Base-by-base conservation (phyloP, 352 stramenopile genomes). In the Phytopythium mirpurense region DNA sequence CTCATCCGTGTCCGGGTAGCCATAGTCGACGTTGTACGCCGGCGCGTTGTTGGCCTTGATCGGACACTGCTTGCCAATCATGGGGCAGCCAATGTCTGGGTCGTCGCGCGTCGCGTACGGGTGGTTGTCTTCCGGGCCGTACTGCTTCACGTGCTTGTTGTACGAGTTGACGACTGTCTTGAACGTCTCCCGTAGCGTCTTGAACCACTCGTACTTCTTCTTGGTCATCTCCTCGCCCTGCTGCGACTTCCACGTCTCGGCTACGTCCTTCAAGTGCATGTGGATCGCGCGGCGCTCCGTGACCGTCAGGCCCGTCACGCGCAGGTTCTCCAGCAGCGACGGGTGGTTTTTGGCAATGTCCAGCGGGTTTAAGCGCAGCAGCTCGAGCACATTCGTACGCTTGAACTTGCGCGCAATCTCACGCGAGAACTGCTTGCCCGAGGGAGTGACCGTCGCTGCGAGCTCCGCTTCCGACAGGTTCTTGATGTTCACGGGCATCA, bases 401-500 rank as follows among this genome's bases (percentile, higher is more conserved):
- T 97, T 97, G 57, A 88, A 97, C 72, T 96, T 97, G 38, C 86
- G 80, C 29, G 88, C 88, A 43, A 95, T 69, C 31, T 89, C 78
- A 41, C 81, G 75, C 14, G 85, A 68, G 35, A 97, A 65, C 43
- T 76, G 71, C 46, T 89, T 80, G 16, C 88, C 88, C 32, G 83
- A 95, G 18, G 88, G 82, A 16, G 86, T 85, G 42, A 56, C 57
- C 36, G 73, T 64, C 2, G 65, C 76, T 47, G 86, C 73, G 16
- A 97, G 64, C 44, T 96, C 74, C 26, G 80, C 79, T 66, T 97
- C 90, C 36, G 84, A 94, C 74, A 94, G 86, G 47, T 90, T 90
- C 67, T 96, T 92, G 24, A 97, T 83, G 32, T 96, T 74, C 31
- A 97, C 88, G 14, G 90, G 88, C 90, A 97, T 96, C 71, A 95